Percentiles rank a stretch among this genome's conserved stretches.
phyloP scores from a whole-genome alignment of 2,329 filamentous ascomycete species.

The Colletotrichum salicis region DNA sequence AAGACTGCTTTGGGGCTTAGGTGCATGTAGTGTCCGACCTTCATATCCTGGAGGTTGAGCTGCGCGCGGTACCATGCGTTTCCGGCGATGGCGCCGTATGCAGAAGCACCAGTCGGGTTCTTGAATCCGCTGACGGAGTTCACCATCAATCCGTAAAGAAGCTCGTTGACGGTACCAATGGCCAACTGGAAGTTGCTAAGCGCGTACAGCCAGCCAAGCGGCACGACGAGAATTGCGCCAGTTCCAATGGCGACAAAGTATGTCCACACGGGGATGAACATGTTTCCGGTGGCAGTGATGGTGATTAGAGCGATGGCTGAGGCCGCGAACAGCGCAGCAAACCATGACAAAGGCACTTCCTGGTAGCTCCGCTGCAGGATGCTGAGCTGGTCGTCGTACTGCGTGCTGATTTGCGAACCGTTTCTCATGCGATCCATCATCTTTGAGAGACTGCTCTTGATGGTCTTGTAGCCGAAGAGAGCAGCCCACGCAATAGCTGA shows the following conservation, averaged over 20 bases:
- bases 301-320: conserved; percentile 58
- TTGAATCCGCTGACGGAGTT: conserved; percentile 55
- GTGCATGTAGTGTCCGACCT: conserved; percentile 62
- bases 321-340: conserved; percentile 57
- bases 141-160: conserved; percentile 70
- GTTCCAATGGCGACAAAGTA: conserved; percentile 67
- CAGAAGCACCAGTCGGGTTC: conserved; percentile 67
- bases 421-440: conserved; percentile 43
- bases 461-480: conserved; percentile 51
- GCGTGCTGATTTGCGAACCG: conserved; percentile 56
- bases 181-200: conserved; percentile 63
- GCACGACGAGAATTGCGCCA: conserved; percentile 65
- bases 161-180: conserved; percentile 55
- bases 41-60: conserved; percentile 65
- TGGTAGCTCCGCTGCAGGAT: conserved; percentile 66
- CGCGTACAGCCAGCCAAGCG: conserved; percentile 69
- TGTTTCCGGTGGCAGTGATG: conserved; percentile 59
- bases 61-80: conserved; percentile 71
- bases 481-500: conserved; percentile 62
- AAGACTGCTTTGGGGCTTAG: conserved; percentile 68
- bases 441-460: conserved; percentile 50
- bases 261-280: conserved; percentile 70
- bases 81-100: conserved; percentile 68
- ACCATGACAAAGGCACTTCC: conserved; percentile 71
- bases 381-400: conserved; percentile 69